Base-by-base conservation (phyloP, 345 rosid species). In the Arabidopsis suecica region DNA sequence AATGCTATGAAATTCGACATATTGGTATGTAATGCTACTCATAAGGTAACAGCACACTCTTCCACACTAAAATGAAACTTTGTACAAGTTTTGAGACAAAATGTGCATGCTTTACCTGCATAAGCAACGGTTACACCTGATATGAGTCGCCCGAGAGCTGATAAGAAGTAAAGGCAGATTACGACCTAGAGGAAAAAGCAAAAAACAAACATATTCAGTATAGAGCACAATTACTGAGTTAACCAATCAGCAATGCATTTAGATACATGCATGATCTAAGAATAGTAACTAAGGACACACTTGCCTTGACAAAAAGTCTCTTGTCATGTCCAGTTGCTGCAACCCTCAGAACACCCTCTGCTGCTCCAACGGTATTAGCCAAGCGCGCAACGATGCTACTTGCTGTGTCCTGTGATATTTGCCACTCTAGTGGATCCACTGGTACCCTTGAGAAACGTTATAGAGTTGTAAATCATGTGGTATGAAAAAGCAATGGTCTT, bases 241-340 rank as follows among this genome's bases (percentile, higher is more conserved):
- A 55, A 14, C 56, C 56, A 73, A 64, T 30, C 53, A 62, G 69
- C 63, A 62, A 72, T 30, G 37, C 37, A 32, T 33, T 2, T 42
- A 20, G 23, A 62, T 48, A 32, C 20, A 63, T 11, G 22, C 49
- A 55, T 33, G 22, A 56, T 18, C 54, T 7, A 16, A 36, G 47
- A 32, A 56, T n/a, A 54, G 23, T 20, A 30, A 58, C 70, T 6
- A 77, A 28, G 53, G 55, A 68, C 5, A 47, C 22, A 71, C 76
- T 67, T 50, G 81, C 97, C 98, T 89, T 90, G 76, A 90, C 68
- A 71, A 91, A 94, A 47, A 94, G 84, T 57, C 92, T 82, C 82
- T 91, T 94, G 83, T 94, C 98, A 57, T 94, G 97, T 53, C 97
- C 98, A 57, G 97, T 90, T 38, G 97, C 98, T 20, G 98, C 98